Evolutionary conservation across 371 early-diverging fungal genomes (phyloP).

Genomic region (Mucor sp.): DNA sequence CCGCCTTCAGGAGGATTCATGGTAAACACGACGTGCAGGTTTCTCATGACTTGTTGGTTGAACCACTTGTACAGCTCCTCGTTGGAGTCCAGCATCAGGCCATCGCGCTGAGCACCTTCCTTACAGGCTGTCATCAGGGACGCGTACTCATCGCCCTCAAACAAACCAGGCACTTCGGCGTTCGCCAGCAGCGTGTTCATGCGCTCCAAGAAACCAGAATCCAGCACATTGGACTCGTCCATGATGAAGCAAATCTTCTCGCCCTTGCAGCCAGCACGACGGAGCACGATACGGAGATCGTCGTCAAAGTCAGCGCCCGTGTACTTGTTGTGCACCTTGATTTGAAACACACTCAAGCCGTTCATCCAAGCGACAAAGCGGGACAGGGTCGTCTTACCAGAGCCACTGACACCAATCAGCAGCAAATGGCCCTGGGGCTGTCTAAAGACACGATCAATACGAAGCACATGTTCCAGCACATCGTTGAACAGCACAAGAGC

Average conservation of each 20-base stretch:
- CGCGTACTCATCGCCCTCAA: constrained; percentile 97
- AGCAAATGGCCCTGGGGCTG: constrained; percentile 98
- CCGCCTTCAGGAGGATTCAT: constrained; percentile 99
- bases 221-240: constrained; percentile 97
- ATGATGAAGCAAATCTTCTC: constrained; percentile 98
- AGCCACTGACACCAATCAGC: constrained; percentile 96
- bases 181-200: constrained; percentile 99
- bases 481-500: constrained; percentile 96
- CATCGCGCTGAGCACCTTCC: constrained; percentile 94
- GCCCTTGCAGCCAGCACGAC: constrained; percentile 94
- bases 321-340: constrained; percentile 97
- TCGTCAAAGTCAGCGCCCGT: constrained; percentile 97
- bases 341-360: constrained; percentile 93
- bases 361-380: constrained; percentile 99
- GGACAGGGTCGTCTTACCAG: constrained; percentile 96
- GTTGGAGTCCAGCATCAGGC: constrained; percentile 88
- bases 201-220: constrained; percentile 96
- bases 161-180: constrained; percentile 98
- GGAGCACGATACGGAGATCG: constrained; percentile 89
- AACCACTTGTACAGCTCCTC: constrained; percentile 99
- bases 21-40: constrained; percentile 98
- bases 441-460: constrained; percentile 98
- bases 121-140: constrained; percentile 95
- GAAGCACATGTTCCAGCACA: constrained; percentile 95
- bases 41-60: constrained; percentile 93